Evolutionary conservation across 2,329 filamentous ascomycete genomes (phyloP), one percentile per base, ranked within the genome.

Genomic region (Exophiala dermatitidis): DNA sequence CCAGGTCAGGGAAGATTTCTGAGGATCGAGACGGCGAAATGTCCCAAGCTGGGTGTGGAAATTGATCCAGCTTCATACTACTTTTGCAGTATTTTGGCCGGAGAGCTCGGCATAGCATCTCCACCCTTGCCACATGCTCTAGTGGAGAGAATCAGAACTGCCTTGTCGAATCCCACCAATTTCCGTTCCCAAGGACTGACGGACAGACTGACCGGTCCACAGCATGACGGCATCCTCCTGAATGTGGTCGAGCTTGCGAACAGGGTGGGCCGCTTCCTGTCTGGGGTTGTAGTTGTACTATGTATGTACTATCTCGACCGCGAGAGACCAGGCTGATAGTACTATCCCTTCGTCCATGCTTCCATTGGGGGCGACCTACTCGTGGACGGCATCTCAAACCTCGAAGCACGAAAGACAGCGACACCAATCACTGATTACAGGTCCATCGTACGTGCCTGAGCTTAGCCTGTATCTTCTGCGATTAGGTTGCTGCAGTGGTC

Each of bases 101-200:
- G 32, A 34, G 12, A 28, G 29, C 6, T 36, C 30, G 31, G 44
- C 32, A 34, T 36, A n/a, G 10, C 42, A 45, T 45, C 42, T 45
- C 42, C 42, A 45, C 28, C 28, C 7, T 29, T 37, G 44, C 44
- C 44, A 47, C 44, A 34, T 47, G 44, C 32, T 26, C 7, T 47
- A 12, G 44, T 47, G 44, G 44, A 47, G 34, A 47, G 8, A 8
- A 37, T 10, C 6, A 9, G 42, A 5, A 28, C 19, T 50, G 48
- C 48, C 38, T 19, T 19, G 2, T 19, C 19, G 19, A 19, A 38
- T n/a, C 36, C 36, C 36, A n/a, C 36, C 6, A n/a, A 12, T 10
- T 34, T 6, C 10, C 33, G 5, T 34, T 32, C 48, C 33, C 32
- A 46, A 31, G 12, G 37, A 33, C 29, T n/a, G 30, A 19, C 19